Conservation (phyloP, 306 rosid genomes). For the Psophocarpus tetragonolobus region DNA sequence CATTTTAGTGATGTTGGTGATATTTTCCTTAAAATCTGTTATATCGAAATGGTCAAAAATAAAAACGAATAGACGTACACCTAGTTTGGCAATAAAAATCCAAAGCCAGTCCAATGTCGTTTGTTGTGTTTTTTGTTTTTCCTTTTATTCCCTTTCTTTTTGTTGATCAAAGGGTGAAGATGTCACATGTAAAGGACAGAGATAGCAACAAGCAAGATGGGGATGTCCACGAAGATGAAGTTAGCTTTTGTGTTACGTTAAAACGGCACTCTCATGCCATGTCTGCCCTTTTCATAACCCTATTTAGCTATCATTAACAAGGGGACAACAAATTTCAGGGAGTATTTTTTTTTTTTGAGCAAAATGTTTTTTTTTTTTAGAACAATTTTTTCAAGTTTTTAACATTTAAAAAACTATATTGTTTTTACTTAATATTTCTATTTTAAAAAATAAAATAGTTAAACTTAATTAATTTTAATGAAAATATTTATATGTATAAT, state of each 20-base stretch:
- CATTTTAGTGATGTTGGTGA: no score
- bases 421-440: no score
- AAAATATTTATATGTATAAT: no score
- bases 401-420: no score
- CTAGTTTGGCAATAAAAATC: background rate
- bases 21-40: no score
- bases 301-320: background rate
- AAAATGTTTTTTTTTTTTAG: no score
- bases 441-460: no score
- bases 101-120: background rate
- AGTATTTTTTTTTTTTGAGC: background rate
- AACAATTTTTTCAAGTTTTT: no score
- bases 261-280: background rate
- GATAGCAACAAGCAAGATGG: background rate
- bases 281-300: background rate
- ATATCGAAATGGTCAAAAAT: background rate
- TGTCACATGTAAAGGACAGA: background rate
- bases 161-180: background rate
- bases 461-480: no score
- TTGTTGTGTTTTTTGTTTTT: background rate
- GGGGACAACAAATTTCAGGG: background rate
- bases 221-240: background rate
- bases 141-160: background rate
- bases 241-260: background rate
- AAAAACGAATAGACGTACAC: background rate